A percentile compares a stretch with the other conserved stretches of the same genome.
Conservation (phyloP, 768 basidiomycete species). For the Paxillus rubicundulus region DNA sequence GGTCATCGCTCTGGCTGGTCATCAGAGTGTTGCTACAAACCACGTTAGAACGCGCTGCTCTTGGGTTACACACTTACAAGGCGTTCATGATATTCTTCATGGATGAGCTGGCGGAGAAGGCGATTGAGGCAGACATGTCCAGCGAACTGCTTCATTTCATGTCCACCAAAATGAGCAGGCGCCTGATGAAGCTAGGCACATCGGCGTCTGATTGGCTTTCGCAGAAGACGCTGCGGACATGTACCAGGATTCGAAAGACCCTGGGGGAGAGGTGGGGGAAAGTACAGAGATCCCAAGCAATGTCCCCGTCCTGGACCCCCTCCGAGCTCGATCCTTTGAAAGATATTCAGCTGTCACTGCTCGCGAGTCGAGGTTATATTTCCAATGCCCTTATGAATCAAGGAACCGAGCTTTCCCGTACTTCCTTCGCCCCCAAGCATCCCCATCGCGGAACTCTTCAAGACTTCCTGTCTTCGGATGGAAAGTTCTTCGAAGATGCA, state of each 20-base stretch:
- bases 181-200: conserved; percentile 6
- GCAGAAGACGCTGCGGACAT: conserved; percentile 8
- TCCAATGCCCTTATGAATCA: conserved; percentile 6
- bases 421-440: background rate
- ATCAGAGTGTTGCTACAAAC: conserved; percentile 27
- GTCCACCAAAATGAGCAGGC: conserved; percentile 18
- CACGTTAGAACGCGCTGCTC: conserved; percentile 7
- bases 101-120: conserved; percentile 22
- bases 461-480: conserved; percentile 14
- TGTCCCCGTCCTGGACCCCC: conserved; percentile 27
- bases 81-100: too few relatives aligned
- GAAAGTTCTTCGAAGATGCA: conserved; percentile 13
- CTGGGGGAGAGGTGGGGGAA: conserved; percentile 33
- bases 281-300: conserved; percentile 24
- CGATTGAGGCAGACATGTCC: conserved; percentile 9
- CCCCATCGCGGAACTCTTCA: conserved; percentile 12
- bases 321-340: too few relatives aligned
- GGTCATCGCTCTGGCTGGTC: conserved; percentile 30
- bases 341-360: conserved; percentile 35
- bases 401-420: background rate
- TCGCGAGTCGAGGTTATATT: conserved; percentile 27
- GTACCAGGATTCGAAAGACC: conserved; percentile 4
- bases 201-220: conserved; percentile 3
- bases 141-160: conserved; percentile 25
- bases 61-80: conserved; percentile 31